A percentile compares a stretch with the other conserved stretches of the same genome.
These are phyloP conservation scores for Candida koratica DNA, from an alignment of 805 yeast genomes.

Conservation along the genomic window DNA sequence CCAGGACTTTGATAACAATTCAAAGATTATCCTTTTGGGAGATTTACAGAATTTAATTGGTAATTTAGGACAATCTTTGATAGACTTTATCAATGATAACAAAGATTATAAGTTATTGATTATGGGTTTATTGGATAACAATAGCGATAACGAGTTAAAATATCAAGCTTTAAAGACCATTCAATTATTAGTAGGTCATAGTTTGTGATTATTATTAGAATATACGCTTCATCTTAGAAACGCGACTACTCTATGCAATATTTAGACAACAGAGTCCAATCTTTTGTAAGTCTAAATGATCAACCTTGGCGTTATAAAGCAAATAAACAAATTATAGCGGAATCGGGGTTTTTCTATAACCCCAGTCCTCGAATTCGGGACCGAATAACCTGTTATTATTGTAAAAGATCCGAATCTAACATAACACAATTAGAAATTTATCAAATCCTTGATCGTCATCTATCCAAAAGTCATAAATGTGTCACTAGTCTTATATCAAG, in stretches of 20 bases:
- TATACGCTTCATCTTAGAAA: no score
- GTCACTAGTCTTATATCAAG: slow-evolving; percentile 4
- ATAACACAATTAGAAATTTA: slow-evolving; percentile 7
- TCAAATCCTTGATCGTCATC: slow-evolving; percentile 6
- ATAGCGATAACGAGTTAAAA: slow-evolving; percentile 80
- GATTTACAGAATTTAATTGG: slow-evolving; percentile 41
- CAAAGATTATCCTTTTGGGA: slow-evolving; percentile 37
- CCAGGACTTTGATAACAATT: slow-evolving; percentile 18
- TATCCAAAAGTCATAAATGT: slow-evolving; percentile 6
- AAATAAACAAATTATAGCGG: slow-evolving; percentile 35
- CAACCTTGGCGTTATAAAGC: slow-evolving; percentile 20
- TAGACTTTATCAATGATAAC: slow-evolving; percentile 39
- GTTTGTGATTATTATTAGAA: no score
- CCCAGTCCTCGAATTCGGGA: slow-evolving; percentile 46
- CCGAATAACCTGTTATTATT: slow-evolving; percentile 55
- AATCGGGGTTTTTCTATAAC: slow-evolving; percentile 58
- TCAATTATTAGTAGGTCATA: slow-evolving; percentile 84
- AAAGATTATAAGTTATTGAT: slow-evolving; percentile 68
- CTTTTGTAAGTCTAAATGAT: slow-evolving; percentile 20
- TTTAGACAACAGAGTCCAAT: slow-evolving; percentile 18
- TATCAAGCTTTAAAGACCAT: slow-evolving; percentile 94
- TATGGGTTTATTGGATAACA: slow-evolving; percentile 71
- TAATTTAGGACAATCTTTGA: slow-evolving; percentile 37
- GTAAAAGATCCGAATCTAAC: slow-evolving; percentile 38
- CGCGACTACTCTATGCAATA: slow-evolving; percentile 19